Evolutionary conservation across 2,329 filamentous ascomycete genomes (phyloP).

Genomic region (Venturia effusa): DNA sequence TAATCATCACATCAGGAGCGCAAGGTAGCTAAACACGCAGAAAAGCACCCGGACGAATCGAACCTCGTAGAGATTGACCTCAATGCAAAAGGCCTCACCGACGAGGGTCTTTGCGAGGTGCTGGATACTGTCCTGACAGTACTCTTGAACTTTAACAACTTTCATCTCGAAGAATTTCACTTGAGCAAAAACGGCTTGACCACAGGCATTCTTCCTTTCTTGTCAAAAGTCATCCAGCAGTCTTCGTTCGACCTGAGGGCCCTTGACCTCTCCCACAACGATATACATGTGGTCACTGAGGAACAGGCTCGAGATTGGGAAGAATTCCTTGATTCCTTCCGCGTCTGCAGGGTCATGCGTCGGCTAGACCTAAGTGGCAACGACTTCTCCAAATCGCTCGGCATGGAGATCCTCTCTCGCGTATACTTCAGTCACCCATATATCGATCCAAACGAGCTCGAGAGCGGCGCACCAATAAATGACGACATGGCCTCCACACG

Average conservation of each 20-base stretch:
- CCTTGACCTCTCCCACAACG: conserved; percentile 36
- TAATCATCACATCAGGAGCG: neutral
- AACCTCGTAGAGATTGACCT: neutral
- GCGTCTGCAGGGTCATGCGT: conserved; percentile 30
- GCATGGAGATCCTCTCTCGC: conserved; percentile 35
- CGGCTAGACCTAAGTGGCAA: conserved; percentile 37
- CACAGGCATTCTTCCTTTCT: conserved; percentile 26
- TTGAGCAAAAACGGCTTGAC: conserved; percentile 35
- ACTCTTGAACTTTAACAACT: neutral
- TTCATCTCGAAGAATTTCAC: conserved; percentile 36
- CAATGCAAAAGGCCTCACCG: neutral
- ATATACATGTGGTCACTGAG: conserved; percentile 27
- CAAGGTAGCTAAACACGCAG: neutral
- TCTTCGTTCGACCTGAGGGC: conserved; percentile 34
- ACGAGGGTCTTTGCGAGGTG: neutral
- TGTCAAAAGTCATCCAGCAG: conserved; percentile 32
- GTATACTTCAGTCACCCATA: conserved; percentile 27
- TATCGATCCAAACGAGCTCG: conserved; percentile 21
- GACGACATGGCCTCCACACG: conserved; percentile 13
- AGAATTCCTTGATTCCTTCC: conserved; percentile 33
- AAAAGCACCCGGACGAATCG: neutral
- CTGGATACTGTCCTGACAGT: neutral
- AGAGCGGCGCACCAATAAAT: conserved; percentile 17
- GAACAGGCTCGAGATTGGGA: conserved; percentile 31
- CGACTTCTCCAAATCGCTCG: conserved; percentile 26